phyloP scores from a whole-genome alignment of 2,329 filamentous ascomycete species.

The Aspergillus udagawae region DNA sequence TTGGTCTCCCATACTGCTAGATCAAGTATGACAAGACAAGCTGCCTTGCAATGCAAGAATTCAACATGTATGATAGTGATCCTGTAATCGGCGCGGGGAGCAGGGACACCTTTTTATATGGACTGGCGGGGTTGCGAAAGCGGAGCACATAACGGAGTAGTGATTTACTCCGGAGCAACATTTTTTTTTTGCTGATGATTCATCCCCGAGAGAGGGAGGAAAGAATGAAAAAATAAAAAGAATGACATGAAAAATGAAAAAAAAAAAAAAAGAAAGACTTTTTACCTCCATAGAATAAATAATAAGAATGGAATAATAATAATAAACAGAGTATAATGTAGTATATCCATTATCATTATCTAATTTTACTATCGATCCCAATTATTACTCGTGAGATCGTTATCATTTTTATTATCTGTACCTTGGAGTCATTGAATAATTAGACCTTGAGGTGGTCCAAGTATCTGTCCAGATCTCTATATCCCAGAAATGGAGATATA shows the following conservation, averaged over 20 bases:
- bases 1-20: conserved; percentile 15
- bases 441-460: not conserved
- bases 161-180: conserved; percentile 17
- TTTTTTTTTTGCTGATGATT: conserved; percentile 7
- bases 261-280: no score
- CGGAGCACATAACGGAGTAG: conserved; percentile 13
- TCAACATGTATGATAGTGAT: conserved; percentile 2
- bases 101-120: conserved; percentile 20
- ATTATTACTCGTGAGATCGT: not conserved
- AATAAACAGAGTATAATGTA: not conserved
- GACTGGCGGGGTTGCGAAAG: conserved; percentile 25
- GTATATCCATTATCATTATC: not conserved
- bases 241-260: not conserved
- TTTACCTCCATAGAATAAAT: not conserved
- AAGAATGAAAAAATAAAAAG: not conserved
- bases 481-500: not conserved
- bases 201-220: not conserved
- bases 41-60: conserved; percentile 4
- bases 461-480: not conserved
- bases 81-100: conserved; percentile 16
- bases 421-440: not conserved
- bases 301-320: not conserved
- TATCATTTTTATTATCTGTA: not conserved
- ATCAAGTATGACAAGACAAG: conserved; percentile 1
- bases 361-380: not conserved